Evolutionary conservation across 2,329 filamentous ascomycete genomes (phyloP), one percentile per base, ranked within the genome.

Genomic region (Curvularia sp.): DNA sequence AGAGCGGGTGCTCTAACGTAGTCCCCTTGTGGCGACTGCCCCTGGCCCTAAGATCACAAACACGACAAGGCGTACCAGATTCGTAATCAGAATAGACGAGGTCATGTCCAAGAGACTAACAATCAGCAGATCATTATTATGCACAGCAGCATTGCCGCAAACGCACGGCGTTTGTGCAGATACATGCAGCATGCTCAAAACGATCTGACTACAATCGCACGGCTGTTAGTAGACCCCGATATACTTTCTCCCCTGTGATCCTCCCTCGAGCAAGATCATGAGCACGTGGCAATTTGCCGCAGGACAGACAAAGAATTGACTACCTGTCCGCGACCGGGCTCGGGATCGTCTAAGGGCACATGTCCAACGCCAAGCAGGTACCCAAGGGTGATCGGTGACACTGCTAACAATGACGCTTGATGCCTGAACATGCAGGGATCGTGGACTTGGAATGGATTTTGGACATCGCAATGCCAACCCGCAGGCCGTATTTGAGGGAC

Each of bases 301-400:
- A 22, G 10, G 10, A 24, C 28, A 28, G 20, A 22, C 49, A 31
- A 31, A 31, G 30, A 31, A 48, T 30, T 15, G 28, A 22, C 5
- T 39, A 39, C 43, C 41, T 30, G 38, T 3, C 42, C 6, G 15
- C 28, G 13, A n/a, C n/a, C 47, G 44, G 31, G 44, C 10, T 41
- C 52, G 51, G 24, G 24, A 44, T 10, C 18, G 28, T 46, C 22
- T 8, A 49, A 41, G 28, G 12, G n/a, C 49, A 38, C 4, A 24
- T 38, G 15, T 48, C 41, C 30, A 26, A 12, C 26, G 26, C 22
- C 26, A 55, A 48, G 50, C 55, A 55, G 55, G 55, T 44, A 58
- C 55, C 50, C 38, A 53, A n/a, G 28, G 35, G 24, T 50, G 30
- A 46, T 55, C 15, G 31, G 43, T 41, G 51, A 52, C 12, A 28